Conservation (phyloP, 306 rosid genomes). For the Senna siamea region DNA sequence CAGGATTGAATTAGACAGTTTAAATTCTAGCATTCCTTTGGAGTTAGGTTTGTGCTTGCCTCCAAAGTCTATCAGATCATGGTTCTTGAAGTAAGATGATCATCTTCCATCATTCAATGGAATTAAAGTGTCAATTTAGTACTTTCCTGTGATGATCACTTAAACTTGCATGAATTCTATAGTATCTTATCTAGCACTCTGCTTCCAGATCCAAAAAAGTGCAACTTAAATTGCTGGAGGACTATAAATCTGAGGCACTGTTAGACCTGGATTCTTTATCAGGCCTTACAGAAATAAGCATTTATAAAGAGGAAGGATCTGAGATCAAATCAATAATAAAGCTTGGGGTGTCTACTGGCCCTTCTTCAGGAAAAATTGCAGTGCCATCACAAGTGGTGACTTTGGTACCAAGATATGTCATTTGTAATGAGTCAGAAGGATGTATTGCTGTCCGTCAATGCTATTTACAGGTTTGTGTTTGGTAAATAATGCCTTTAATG, state of each 20-base stretch:
- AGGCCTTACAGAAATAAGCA: conserved; percentile 85
- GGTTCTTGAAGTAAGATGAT: conserved; percentile 83
- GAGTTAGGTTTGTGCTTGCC: conserved; percentile 75
- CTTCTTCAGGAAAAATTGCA: conserved; percentile 54
- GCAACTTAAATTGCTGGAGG: conserved; percentile 63
- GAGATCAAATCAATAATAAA: conserved; percentile 66
- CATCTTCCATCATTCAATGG: conserved; percentile 21
- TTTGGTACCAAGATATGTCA: conserved; percentile 86
- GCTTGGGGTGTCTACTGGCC: conserved; percentile 86
- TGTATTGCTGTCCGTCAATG: conserved; percentile 71
- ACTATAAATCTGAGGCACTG: conserved; percentile 66
- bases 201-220: conserved; percentile 73
- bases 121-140: conserved; percentile 32
- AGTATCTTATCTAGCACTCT: conserved; percentile 31
- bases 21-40: conserved; percentile 54
- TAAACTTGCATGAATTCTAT: conserved; percentile 35
- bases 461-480: conserved; percentile 71
- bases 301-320: conserved; percentile 60
- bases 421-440: conserved; percentile 75
- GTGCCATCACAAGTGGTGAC: conserved; percentile 83
- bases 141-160: conserved; percentile 25
- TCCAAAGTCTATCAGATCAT: conserved; percentile 72
- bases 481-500: conserved; percentile 17
- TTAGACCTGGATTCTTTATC: conserved; percentile 87
- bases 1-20: conserved; percentile 65